Percentiles rank a stretch among this genome's conserved stretches.
phyloP scores from a whole-genome alignment of 2,329 filamentous ascomycete genomes.

The Pseudogymnoascus sp. region DNA sequence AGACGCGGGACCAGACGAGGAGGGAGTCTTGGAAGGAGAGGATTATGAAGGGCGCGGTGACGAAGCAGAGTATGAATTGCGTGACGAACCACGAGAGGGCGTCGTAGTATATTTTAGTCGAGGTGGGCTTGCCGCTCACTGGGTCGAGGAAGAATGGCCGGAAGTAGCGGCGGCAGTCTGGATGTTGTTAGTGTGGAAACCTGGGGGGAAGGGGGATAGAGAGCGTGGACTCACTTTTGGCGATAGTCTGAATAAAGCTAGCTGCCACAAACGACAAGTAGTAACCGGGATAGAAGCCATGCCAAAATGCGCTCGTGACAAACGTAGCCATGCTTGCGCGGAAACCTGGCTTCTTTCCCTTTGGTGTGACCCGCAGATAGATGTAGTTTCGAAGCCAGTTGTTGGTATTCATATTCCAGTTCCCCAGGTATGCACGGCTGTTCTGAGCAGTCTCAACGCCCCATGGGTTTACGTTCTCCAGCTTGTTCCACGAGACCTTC shows the following conservation, averaged over 20 bases:
- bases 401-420: conserved; percentile 99
- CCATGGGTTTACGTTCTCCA: conserved; percentile 83
- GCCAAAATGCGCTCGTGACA: conserved; percentile 90
- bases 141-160: conserved; percentile 89
- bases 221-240: conserved; percentile 64
- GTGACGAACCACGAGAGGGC: conserved; percentile 65
- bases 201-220: neutral
- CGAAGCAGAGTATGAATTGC: conserved; percentile 76
- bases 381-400: conserved; percentile 94
- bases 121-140: conserved; percentile 57
- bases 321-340: conserved; percentile 91
- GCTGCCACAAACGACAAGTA: conserved; percentile 86
- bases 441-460: conserved; percentile 87
- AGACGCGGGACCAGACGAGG: conserved; percentile 72
- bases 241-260: conserved; percentile 83
- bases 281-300: conserved; percentile 96
- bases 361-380: conserved; percentile 88
- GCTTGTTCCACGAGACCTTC: conserved; percentile 78
- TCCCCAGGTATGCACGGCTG: conserved; percentile 79
- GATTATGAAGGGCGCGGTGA: conserved; percentile 75
- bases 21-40: conserved; percentile 64
- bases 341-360: conserved; percentile 94
- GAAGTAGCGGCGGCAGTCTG: conserved; percentile 80
- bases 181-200: conserved; percentile 14
- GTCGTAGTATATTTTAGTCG: conserved; percentile 81